Evolutionary conservation across 805 yeast species (phyloP).

Genomic region (Sugiyamaella mastotermitis): DNA sequence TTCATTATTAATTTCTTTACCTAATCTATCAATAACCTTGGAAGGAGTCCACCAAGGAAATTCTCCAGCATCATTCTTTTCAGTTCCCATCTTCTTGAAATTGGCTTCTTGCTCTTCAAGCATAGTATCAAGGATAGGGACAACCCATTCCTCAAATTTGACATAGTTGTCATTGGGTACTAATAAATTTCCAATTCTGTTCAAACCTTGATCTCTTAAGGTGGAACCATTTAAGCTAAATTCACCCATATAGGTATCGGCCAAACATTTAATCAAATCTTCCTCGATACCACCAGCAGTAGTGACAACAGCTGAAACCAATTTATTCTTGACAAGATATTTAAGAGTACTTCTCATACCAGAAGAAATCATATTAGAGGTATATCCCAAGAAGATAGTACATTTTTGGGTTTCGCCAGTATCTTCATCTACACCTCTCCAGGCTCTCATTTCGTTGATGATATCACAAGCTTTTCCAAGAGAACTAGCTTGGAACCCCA

Average conservation of each 20-base stretch:
- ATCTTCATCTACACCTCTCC: conserved; percentile 77
- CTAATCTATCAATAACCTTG: conserved; percentile 82
- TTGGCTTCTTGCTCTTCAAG: conserved; percentile 80
- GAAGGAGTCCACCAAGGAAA: conserved; percentile 88
- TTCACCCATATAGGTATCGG: conserved; percentile 94
- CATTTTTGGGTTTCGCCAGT: conserved; percentile 55
- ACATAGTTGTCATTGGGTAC: conserved; percentile 99
- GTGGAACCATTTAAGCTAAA: conserved; percentile 73
- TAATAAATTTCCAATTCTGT: conserved; percentile 92
- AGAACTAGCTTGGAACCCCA: conserved; percentile 96
- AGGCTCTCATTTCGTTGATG: conserved; percentile 82
- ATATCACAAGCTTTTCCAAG: conserved; percentile 87
- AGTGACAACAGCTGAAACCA: conserved; percentile 93
- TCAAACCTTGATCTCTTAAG: conserved; percentile 91
- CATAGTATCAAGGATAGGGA: conserved; percentile 83
- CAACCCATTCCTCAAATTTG: conserved; percentile 97
- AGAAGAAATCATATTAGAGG: conserved; percentile 91
- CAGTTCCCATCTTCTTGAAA: conserved; percentile 48
- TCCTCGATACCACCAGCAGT: conserved; percentile 98
- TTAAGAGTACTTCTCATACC: conserved; percentile 90
- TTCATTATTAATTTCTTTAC: conserved; percentile 93
- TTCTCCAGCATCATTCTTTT: conserved; percentile 50
- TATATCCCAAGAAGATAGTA: conserved; percentile 92
- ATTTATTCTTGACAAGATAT: conserved; percentile 85
- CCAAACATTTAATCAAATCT: conserved; percentile 91